Base-by-base conservation (phyloP, 139 green algal species). In the Coelastrella sp. region DNA sequence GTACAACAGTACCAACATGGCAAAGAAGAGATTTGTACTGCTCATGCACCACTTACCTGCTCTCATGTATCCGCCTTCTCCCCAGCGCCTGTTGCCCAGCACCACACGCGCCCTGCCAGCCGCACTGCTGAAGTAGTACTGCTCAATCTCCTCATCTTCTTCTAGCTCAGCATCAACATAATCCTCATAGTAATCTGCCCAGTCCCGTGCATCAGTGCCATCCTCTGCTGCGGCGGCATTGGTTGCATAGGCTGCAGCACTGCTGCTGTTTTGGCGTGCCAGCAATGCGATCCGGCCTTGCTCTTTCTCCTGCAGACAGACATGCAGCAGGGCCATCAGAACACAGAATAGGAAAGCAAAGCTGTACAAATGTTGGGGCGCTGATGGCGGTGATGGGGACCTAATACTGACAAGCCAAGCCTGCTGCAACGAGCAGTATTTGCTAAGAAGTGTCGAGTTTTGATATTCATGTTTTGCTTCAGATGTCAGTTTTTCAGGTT, bases 51-150 rank as follows among this genome's bases (percentile, higher is more conserved):
- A 15, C 82, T 0, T 66, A 88, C 84, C 84, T 88, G 84, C 84
- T 24, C 94, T 92, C 88, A 96, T 93, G 90, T 89, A 96, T 10
- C 94, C 95, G 58, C 93, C 94, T 82, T 97, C 94, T 11, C 97
- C 97, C 88, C 94, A 97, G 17, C 97, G 93, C 27, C 97, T 92
- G 90, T 98, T 98, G 81, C 96, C 97, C 20, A 98, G 82, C 73
- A 94, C 91, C 74, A 97, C 94, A 20, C 93, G 94, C 0, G 93
- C 94, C 9, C 89, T 73, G 1, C 95, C 93, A 87, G 96, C 95
- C 3, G 95, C 95, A 10, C 91, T 92, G 8, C 91, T 95, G 89
- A 96, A 97, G 90, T 98, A 98, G 87, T 94, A 98, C 9, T 87
- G 82, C 91, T 98, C 95, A 27, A 97, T 87, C 86, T 93, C 89